Evolutionary conservation across 2,329 filamentous ascomycete species (phyloP).

Genomic region (Cryphonectria parasitica): DNA sequence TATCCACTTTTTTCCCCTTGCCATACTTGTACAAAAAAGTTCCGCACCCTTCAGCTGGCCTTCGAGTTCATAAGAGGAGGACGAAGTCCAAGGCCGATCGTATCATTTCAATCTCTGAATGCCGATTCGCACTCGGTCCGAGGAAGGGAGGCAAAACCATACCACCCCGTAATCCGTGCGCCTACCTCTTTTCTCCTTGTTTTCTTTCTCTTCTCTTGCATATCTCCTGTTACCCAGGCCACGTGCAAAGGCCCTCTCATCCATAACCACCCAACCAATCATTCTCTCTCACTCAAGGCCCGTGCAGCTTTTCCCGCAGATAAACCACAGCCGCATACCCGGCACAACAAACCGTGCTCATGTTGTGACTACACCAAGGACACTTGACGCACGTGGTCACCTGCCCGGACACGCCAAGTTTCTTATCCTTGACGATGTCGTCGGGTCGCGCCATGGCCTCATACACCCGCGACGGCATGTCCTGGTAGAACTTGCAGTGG

Average conservation of each 20-base stretch:
- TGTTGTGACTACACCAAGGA: conserved; percentile 73
- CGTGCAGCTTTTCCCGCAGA: conserved; percentile 65
- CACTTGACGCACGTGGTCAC: conserved; percentile 68
- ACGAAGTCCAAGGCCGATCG: too few relatives aligned
- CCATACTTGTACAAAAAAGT: not conserved
- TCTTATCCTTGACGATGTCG: conserved; percentile 54
- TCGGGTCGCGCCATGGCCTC: conserved; percentile 66
- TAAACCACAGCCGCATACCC: conserved; percentile 70
- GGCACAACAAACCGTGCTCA: conserved; percentile 70
- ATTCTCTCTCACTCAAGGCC: conserved; percentile 6
- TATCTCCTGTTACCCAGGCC: not conserved
- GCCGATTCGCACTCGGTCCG: not conserved
- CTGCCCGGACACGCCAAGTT: conserved; percentile 57
- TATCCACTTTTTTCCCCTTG: not conserved
- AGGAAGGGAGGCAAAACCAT: not conserved
- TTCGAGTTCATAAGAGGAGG: not conserved
- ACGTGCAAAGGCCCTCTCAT: not conserved
- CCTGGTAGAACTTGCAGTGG: conserved; percentile 65
- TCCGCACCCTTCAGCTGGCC: not conserved
- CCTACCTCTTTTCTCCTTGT: too few relatives aligned
- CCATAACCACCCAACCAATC: not conserved
- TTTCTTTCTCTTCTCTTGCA: too few relatives aligned
- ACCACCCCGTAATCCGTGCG: too few relatives aligned
- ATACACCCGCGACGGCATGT: conserved; percentile 67
- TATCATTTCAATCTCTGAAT: not conserved